Base-by-base conservation (phyloP, 495 filamentous ascomycete genomes). In the Hypoxylon trugodes region DNA sequence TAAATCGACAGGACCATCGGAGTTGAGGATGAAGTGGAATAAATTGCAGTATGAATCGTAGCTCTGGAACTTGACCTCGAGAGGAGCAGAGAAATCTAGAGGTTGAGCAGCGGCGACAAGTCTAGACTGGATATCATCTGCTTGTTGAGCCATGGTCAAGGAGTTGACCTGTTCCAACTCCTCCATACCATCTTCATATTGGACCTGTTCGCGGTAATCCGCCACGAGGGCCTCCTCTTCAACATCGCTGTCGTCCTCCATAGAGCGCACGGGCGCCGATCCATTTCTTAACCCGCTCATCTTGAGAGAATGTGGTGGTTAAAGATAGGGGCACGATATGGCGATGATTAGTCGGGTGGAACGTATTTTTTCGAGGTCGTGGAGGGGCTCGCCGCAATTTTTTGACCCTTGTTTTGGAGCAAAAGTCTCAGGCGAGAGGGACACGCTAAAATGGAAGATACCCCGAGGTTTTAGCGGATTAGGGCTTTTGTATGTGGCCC, bases 31-130 rank as follows among this genome's bases (percentile, higher is more conserved):
- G 78, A 92, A 97, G 80, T 98, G 96, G 81, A 98, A 98, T 52
- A 98, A 82, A 76, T 87, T 95, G 88, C 96, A 98, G 84, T 98
- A 98, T 76, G 92, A 91, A 79, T 98, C 96, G 82, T 98, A 98
- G 81, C 95, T 98, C 70, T 87, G 85, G 80, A 98, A 97, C 78
- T 97, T 97, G 73, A 89, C 90, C 76, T 96, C 94, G 53, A 98
- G 82, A 13, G 91, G 90, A 30, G 96, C 96, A 70, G 92, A 89
- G 80, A 93, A 97, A 70, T 98, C 95, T 68, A 98, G 80, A 43
- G 96, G 95, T 74, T 92, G 93, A 64, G 95, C 95, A 50, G 96
- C 96, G 61, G 91, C 90, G 41, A 85, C 84, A 46, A 98, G 83
- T 78, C 93, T 89, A 68, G 90, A 88, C 76, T 97, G 93, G 68